Base-by-base conservation (phyloP, 768 basidiomycete genomes). In the Phaffia tasmanica region DNA sequence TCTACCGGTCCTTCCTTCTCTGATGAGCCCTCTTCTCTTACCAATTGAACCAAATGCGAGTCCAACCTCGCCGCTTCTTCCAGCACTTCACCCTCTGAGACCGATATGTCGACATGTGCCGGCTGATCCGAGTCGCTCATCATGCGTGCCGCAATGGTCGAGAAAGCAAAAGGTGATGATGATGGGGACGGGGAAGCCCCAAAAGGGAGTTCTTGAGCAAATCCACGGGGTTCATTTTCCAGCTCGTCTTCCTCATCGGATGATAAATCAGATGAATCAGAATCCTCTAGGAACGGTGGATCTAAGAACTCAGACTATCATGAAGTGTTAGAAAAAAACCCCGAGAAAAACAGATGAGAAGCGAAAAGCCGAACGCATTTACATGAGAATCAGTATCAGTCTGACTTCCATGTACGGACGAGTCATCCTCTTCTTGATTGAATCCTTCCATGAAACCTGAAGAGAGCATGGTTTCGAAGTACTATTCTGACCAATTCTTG, bases 401-500 rank as follows among this genome's bases (percentile, higher is more conserved):
- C 35, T 42, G 35, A 11, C 35, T 42, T 11, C 35, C 35, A 11
- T 42, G 35, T 11, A 42, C 35, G 35, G 35, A 42, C 35, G 35
- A 42, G 6, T 42, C 53, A 48, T 49, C 64, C 23, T 35, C 49
- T 19, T 35, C 23, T 14, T 58, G 57, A 4, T 51, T 23, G 27
- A 54, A 29, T 18, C 60, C 64, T 35, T 65, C 64, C 15, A 62
- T 47, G 18, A 67, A 67, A 0, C 66, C 66, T 5, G 61, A 62
- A 3, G 66, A 67, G 6, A 67, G 66, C 66, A 67, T 67, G 25
- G 66, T 67, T 46, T 55, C 51, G 35, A 67, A 67, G 55, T 67
- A 67, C 61, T 67, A 29, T 18, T 23, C 3, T 4, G 21, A n/a
- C 0, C 15, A 7, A 25, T n/a, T 32, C 47, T 19, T n/a, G 16